A percentile compares a stretch with the other conserved stretches of the same genome.
Conservation (phyloP, 2,329 filamentous ascomycete genomes). For the Fusarium veterinarium region DNA sequence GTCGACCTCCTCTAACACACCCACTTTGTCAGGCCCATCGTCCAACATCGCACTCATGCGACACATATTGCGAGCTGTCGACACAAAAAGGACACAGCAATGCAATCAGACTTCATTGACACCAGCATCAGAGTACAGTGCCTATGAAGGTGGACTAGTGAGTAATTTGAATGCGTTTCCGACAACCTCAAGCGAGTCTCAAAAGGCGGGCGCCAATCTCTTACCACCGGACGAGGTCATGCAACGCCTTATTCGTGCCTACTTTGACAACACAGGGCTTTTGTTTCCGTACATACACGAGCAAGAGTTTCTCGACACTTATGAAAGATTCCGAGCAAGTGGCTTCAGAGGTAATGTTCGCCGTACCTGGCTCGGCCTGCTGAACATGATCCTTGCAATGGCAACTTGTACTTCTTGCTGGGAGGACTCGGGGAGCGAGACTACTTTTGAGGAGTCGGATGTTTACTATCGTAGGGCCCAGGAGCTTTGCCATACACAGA, state of each 20-base stretch:
- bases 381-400: slow-evolving; percentile 64
- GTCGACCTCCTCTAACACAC: accelerated
- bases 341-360: slow-evolving; percentile 50
- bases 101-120: background rate
- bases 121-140: background rate
- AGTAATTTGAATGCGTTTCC: background rate
- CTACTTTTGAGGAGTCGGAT: slow-evolving; percentile 50
- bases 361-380: slow-evolving; percentile 61
- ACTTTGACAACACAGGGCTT: slow-evolving; percentile 45
- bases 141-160: background rate
- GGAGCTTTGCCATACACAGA: slow-evolving; percentile 56
- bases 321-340: slow-evolving; percentile 23
- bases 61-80: background rate
- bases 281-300: slow-evolving; percentile 48
- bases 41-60: slow-evolving; percentile 15
- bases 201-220: slow-evolving; percentile 2
- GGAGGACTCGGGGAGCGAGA: slow-evolving; percentile 35
- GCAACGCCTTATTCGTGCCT: slow-evolving; percentile 34
- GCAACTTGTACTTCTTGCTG: slow-evolving; percentile 48
- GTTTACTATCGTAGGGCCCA: slow-evolving; percentile 58
- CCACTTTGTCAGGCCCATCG: background rate
- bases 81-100: background rate
- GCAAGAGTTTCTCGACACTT: slow-evolving; percentile 40
- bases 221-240: slow-evolving; percentile 38
- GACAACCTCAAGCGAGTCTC: background rate